Conservation (phyloP, 208 protist species). For the Crithidia fasciculata region DNA sequence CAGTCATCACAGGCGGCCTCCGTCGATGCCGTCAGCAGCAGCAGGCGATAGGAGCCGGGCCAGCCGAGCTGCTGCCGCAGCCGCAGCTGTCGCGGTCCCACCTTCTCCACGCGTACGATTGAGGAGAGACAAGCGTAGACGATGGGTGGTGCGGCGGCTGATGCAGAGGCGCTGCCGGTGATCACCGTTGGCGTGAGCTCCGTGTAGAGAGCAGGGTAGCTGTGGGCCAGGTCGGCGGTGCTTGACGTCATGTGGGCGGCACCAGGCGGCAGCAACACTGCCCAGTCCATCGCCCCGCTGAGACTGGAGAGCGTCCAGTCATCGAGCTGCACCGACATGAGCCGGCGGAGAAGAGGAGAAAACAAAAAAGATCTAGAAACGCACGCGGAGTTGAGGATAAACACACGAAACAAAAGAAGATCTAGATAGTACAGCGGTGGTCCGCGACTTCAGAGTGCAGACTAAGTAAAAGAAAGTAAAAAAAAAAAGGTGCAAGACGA, state of each 20-base stretch:
- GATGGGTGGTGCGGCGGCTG: background rate
- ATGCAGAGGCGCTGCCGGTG: conserved; percentile 19
- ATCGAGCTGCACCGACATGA: conserved; percentile 23
- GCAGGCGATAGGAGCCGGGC: conserved; percentile 9
- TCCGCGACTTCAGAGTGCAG: too few species aligned
- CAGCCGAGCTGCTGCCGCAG: conserved; percentile 23
- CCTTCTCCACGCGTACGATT: conserved; percentile 28
- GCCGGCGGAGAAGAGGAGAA: background rate
- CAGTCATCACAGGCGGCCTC: conserved; percentile 28
- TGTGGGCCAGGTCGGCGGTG: conserved; percentile 7
- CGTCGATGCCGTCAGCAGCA: conserved; percentile 18
- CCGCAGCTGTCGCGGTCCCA: conserved; percentile 25
- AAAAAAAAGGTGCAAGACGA: background rate
- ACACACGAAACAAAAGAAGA: background rate
- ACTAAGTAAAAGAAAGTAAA: background rate
- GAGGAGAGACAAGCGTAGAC: conserved; percentile 32
- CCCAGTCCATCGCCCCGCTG: conserved; percentile 24
- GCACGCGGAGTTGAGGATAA: background rate
- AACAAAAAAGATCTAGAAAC: background rate
- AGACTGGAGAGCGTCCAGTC: conserved; percentile 29
- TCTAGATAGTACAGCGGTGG: background rate
- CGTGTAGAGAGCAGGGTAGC: conserved; percentile 25
- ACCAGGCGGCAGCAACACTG: conserved; percentile 15
- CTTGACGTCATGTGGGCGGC: background rate
- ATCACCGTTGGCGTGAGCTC: conserved; percentile 33